Evolutionary conservation across 306 rosid species (phyloP).

Genomic region (Glycyrrhiza uralensis): DNA sequence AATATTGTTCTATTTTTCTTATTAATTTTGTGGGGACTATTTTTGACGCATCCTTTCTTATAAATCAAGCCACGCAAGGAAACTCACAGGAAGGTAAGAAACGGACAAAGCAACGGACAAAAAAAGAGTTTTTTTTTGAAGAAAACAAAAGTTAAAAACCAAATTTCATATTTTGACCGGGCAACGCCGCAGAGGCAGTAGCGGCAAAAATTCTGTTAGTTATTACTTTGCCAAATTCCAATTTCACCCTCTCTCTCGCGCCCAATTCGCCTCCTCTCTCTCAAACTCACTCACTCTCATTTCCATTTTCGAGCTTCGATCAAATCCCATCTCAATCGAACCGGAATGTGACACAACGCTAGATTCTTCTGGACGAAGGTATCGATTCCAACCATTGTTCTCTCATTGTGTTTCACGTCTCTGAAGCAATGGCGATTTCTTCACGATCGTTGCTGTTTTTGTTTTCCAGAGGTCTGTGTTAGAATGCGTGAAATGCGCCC

Average conservation of each 20-base stretch:
- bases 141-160: too few relatives aligned
- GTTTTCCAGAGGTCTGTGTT: constrained; percentile 13
- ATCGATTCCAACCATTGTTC: background rate
- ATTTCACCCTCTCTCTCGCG: constrained; percentile 38
- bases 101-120: too few relatives aligned
- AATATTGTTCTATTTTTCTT: too few relatives aligned
- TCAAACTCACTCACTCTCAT: constrained; percentile 22
- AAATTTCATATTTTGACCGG: constrained; percentile 23
- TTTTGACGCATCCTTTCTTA: too few relatives aligned
- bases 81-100: too few relatives aligned
- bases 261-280: constrained; percentile 54
- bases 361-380: constrained; percentile 25
- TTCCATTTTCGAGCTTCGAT: constrained; percentile 11
- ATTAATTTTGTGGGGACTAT: too few relatives aligned
- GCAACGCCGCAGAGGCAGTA: background rate
- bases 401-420: background rate
- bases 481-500: background rate
- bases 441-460: background rate
- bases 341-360: constrained; percentile 11
- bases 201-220: constrained; percentile 2
- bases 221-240: constrained; percentile 16
- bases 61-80: too few relatives aligned
- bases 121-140: too few relatives aligned
- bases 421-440: constrained; percentile 1
- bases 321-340: constrained; percentile 23